Evolutionary conservation across 164 flowering plant genomes (phyloP), one percentile per base, ranked within the genome.

Genomic region (Platanus orientalis): DNA sequence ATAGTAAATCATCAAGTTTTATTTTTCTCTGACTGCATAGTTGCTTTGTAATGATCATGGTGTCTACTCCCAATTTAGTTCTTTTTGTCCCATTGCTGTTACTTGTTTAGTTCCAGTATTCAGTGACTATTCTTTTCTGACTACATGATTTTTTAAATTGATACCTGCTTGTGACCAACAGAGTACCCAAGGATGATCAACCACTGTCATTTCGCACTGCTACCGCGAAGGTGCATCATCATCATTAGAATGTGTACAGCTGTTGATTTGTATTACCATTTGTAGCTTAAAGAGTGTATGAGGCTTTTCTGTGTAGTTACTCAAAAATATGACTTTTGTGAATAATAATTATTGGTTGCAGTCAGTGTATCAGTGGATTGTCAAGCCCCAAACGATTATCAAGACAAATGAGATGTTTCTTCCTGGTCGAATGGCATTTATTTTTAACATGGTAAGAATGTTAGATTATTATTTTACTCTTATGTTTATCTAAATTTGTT

Each of bases 391-490:
- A 68, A 80, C 84, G 4, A 57, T 68, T 44, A 58, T 86, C 60
- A 94, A 94, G 78, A 65, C 88, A 54, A 94, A 91, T 73, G 98
- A 94, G 80, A 91, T 91, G 98, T 94, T 94, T 67, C 95, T 91
- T 69, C 97, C 98, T 69, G 95, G 95, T 64, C 79, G 98, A 63
- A 94, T 91, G 97, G 63, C 97, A 34, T 94, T 86, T 76, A 81
- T 94, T 54, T 94, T 73, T 74, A 81, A 83, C 86, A 86, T 84
- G 91, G 98, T 94, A 74, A 71, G 74, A 19, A 16, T 45, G 10
- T 45, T 14, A 36, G 42, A 36, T 19, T 45, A 14, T 45, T 45
- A 23, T 59, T 36, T 24, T 62, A n/a, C n/a, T 62, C 29, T 49
- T 25, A 21, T 30, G 19, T 40, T 13, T 25, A 0, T 58, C 40